phyloP scores from a whole-genome alignment of 139 green algal species.

The Bryopsis sp. region DNA sequence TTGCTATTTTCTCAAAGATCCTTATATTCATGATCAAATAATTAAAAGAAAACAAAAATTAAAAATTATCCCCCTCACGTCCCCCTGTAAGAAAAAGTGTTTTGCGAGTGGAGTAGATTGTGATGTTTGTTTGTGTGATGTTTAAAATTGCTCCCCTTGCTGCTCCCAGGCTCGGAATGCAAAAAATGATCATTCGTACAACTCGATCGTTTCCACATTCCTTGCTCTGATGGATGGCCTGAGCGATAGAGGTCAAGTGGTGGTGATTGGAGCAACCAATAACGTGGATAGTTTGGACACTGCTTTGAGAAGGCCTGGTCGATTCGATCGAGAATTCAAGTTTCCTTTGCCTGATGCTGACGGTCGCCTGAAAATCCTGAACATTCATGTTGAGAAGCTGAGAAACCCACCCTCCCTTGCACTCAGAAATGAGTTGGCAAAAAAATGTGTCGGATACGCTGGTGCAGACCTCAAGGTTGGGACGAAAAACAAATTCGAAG shows the following conservation, averaged over 20 bases:
- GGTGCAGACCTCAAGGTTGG: constrained; percentile 84
- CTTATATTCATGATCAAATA: constrained; percentile 6
- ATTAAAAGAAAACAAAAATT: too few relatives aligned
- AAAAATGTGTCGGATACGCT: constrained; percentile 73
- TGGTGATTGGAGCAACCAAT: constrained; percentile 91
- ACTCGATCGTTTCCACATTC: constrained; percentile 91
- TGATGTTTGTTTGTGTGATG: too few relatives aligned
- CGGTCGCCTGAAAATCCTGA: constrained; percentile 70
- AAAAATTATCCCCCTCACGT: too few relatives aligned
- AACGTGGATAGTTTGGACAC: constrained; percentile 69
- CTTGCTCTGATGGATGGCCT: constrained; percentile 94
- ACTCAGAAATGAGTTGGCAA: constrained; percentile 64
- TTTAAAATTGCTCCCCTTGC: too few relatives aligned
- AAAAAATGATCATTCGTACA: constrained; percentile 94
- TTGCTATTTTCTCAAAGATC: background rate
- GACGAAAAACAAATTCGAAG: background rate
- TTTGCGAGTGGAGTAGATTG: too few relatives aligned
- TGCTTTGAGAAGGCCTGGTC: constrained; percentile 73
- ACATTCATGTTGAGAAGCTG: constrained; percentile 86
- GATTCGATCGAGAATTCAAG: constrained; percentile 88
- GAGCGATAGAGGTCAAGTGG: constrained; percentile 74
- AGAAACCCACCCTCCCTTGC: constrained; percentile 29
- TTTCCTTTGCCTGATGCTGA: constrained; percentile 55
- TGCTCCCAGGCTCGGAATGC: constrained; percentile 62
- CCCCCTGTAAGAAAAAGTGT: too few relatives aligned